Evolutionary conservation across 495 filamentous ascomycete species (phyloP).

Genomic region (Hypoxylon trugodes): DNA sequence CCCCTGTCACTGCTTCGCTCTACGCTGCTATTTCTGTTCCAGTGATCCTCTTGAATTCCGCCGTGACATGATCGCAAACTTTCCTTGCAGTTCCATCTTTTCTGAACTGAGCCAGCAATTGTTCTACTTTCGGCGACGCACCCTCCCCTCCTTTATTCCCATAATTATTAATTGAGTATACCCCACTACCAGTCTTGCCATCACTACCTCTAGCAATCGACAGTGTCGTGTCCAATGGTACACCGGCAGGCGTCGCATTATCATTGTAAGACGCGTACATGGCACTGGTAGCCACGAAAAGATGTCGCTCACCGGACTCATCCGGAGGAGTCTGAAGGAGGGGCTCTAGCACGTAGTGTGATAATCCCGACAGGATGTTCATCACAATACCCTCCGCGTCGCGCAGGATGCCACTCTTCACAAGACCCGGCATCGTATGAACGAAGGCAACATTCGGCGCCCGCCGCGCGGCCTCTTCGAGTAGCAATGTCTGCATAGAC

Average conservation of each 20-base stretch:
- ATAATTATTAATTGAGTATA: constrained; percentile 59
- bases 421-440: constrained; percentile 62
- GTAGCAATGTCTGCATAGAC: constrained; percentile 57
- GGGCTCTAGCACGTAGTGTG: background rate
- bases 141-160: constrained; percentile 54
- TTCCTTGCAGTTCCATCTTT: constrained; percentile 53
- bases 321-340: constrained; percentile 18
- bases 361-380: background rate
- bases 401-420: constrained; percentile 50
- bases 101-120: constrained; percentile 49
- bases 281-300: constrained; percentile 58
- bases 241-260: constrained; percentile 27
- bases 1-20: no score
- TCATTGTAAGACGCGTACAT: constrained; percentile 47
- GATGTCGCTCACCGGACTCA: constrained; percentile 60
- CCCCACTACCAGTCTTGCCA: constrained; percentile 59
- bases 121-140: constrained; percentile 43
- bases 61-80: constrained; percentile 48
- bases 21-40: no score
- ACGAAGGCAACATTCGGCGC: constrained; percentile 62
- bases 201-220: constrained; percentile 50
- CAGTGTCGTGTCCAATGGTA: constrained; percentile 43
- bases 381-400: background rate
- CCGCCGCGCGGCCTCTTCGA: constrained; percentile 54
- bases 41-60: background rate